Evolutionary conservation across 169 alveolate genomes (phyloP).

Genomic region (Neospora caninum): DNA sequence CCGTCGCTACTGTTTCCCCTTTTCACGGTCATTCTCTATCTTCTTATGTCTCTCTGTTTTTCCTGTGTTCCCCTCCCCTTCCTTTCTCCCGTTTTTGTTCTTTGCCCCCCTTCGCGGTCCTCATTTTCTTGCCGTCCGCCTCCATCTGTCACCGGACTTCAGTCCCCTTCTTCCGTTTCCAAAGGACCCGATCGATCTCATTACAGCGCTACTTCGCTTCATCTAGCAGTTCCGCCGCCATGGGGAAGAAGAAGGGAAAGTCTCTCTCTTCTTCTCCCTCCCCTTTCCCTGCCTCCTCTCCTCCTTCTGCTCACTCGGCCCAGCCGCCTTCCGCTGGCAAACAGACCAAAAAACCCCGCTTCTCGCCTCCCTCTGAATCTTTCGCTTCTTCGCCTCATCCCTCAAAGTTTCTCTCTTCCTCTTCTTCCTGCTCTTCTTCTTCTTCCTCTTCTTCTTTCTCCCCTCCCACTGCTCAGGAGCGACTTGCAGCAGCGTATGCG

Average conservation of each 20-base stretch:
- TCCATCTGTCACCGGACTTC: neutral
- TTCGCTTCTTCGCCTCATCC: no score
- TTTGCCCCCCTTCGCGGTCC: neutral
- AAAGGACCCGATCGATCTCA: no score
- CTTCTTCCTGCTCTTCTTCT: neutral
- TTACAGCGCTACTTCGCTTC: no score
- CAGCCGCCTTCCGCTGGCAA: neutral
- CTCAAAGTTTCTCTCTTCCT: no score
- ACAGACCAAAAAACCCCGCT: neutral
- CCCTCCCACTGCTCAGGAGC: neutral
- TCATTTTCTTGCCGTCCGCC: neutral
- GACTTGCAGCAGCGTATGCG: slow-evolving; percentile 21
- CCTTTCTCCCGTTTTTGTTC: neutral
- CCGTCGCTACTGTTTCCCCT: neutral
- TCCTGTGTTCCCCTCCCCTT: neutral
- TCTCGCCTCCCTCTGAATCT: no score
- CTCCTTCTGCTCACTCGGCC: no score
- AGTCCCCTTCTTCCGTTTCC: no score
- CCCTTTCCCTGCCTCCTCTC: neutral
- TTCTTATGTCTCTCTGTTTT: neutral
- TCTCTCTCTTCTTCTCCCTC: neutral
- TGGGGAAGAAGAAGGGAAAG: neutral
- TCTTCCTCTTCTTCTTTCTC: neutral
- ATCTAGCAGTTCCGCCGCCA: no score
- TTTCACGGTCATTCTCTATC: neutral